Percentiles rank a stretch among this genome's conserved stretches.
phyloP scores from a whole-genome alignment of 2,329 filamentous ascomycete genomes.

The Diaporthe destruens region DNA sequence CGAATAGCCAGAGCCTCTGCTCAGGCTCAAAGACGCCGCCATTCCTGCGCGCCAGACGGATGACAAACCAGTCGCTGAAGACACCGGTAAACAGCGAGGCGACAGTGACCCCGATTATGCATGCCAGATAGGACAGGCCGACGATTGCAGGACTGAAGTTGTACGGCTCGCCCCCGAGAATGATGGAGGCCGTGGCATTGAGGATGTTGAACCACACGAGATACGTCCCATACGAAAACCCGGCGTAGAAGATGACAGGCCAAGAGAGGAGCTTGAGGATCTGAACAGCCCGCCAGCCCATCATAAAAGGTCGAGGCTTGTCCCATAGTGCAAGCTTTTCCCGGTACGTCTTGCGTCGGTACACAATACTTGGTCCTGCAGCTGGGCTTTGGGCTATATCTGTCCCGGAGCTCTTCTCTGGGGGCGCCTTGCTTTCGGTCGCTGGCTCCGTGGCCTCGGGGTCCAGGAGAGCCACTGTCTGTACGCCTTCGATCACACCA shows the following conservation, averaged over 20 bases:
- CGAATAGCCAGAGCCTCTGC: slow-evolving; percentile 50
- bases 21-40: slow-evolving; percentile 51
- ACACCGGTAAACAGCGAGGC: slow-evolving; percentile 48
- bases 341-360: slow-evolving; percentile 52
- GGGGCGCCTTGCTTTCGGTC: not conserved
- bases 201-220: slow-evolving; percentile 53
- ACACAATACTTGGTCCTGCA: slow-evolving; percentile 7
- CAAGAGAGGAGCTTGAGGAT: slow-evolving; percentile 51
- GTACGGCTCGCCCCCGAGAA: slow-evolving; percentile 49
- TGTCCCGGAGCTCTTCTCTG: slow-evolving; percentile 14
- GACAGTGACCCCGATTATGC: slow-evolving; percentile 47
- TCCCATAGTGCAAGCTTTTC: slow-evolving; percentile 52
- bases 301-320: slow-evolving; percentile 53
- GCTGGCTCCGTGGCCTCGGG: slow-evolving; percentile 23
- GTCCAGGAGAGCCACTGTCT: slow-evolving; percentile 3
- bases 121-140: slow-evolving; percentile 46
- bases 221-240: slow-evolving; percentile 52
- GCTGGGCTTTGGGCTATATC: not conserved
- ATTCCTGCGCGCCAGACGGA: slow-evolving; percentile 49
- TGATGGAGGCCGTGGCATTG: slow-evolving; percentile 53
- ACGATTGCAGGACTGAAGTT: slow-evolving; percentile 50
- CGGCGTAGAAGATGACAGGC: slow-evolving; percentile 57
- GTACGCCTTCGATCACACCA: slow-evolving; percentile 38
- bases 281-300: slow-evolving; percentile 54
- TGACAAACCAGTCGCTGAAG: slow-evolving; percentile 50